A percentile compares a stretch with the other conserved stretches of the same genome.
Conservation (phyloP, 495 filamentous ascomycete genomes). For the Diplogelasinospora grovesii region DNA sequence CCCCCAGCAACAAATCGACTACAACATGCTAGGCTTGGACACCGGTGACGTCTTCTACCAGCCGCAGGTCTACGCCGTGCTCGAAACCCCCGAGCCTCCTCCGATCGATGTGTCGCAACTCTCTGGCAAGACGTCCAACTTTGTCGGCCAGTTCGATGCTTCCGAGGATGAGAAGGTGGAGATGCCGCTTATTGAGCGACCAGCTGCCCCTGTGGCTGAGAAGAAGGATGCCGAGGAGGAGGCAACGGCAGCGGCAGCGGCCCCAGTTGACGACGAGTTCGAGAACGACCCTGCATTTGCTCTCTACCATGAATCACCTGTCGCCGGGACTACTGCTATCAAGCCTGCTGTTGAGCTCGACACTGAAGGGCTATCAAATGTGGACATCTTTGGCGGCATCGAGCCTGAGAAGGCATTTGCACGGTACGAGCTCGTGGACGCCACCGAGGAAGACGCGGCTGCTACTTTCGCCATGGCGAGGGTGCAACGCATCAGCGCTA, state of each 20-base stretch:
- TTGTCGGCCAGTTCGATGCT: slow-evolving; percentile 30
- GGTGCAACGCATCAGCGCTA: slow-evolving; percentile 34
- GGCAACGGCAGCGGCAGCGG: slow-evolving; percentile 18
- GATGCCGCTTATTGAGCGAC: slow-evolving; percentile 39
- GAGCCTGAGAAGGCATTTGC: slow-evolving; percentile 51
- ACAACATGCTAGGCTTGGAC: slow-evolving; percentile 51
- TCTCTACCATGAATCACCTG: slow-evolving; percentile 49
- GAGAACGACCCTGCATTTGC: slow-evolving; percentile 48
- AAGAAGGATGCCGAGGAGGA: slow-evolving; percentile 26
- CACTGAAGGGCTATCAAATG: slow-evolving; percentile 23
- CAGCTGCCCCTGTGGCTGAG: slow-evolving; percentile 26
- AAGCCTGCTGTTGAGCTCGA: slow-evolving; percentile 23
- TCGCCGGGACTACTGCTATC: slow-evolving; percentile 10
- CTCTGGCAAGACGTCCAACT: slow-evolving; percentile 57
- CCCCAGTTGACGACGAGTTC: slow-evolving; percentile 23
- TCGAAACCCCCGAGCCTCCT: slow-evolving; percentile 67
- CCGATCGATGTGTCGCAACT: slow-evolving; percentile 53
- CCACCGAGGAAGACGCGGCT: slow-evolving; percentile 39
- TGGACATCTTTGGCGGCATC: slow-evolving; percentile 50
- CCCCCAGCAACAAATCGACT: slow-evolving; percentile 64
- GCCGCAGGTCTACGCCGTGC: slow-evolving; percentile 72
- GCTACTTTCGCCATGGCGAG: slow-evolving; percentile 30
- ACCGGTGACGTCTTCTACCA: slow-evolving; percentile 54
- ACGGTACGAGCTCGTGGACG: slow-evolving; percentile 51
- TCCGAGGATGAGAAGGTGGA: slow-evolving; percentile 46